These are phyloP conservation scores for Chalciporus pseudorubinellus DNA, from an alignment of 768 basidiomycete genomes.

Conservation along the genomic window DNA sequence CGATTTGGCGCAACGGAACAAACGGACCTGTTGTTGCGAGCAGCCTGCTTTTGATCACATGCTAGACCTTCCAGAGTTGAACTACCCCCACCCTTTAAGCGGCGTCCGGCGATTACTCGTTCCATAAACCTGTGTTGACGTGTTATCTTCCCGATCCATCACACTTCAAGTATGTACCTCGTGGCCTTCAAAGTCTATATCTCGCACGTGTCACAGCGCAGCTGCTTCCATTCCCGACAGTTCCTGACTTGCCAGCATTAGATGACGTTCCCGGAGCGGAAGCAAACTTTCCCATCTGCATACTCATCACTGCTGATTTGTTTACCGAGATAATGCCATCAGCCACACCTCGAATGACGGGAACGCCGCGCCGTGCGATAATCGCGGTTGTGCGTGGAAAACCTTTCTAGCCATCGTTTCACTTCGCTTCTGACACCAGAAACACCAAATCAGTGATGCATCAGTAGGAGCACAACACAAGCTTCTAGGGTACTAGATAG, in stretches of 20 bases:
- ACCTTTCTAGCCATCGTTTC: conserved; percentile 6
- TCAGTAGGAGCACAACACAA: neutral
- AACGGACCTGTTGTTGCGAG: no score
- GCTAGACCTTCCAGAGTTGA: no score
- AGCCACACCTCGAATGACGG: neutral
- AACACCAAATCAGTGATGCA: neutral
- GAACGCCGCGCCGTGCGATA: conserved; percentile 9
- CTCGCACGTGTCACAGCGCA: neutral
- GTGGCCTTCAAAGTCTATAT: neutral
- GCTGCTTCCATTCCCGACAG: neutral
- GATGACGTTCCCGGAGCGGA: conserved; percentile 1
- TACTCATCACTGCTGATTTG: neutral
- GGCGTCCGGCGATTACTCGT: neutral
- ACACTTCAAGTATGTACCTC: neutral
- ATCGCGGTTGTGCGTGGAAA: conserved; percentile 6
- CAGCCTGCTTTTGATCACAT: neutral
- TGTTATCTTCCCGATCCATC: neutral
- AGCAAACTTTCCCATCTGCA: conserved; percentile 5
- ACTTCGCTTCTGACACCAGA: conserved; percentile 11
- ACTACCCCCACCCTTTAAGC: neutral
- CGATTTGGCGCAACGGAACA: neutral
- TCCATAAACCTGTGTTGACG: neutral
- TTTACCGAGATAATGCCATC: no score
- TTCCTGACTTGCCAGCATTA: neutral
- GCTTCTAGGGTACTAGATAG: conserved; percentile 25